These are phyloP conservation scores for Talaromyces marneffei DNA, from an alignment of 2,329 filamentous ascomycete genomes.

Conservation along the genomic window DNA sequence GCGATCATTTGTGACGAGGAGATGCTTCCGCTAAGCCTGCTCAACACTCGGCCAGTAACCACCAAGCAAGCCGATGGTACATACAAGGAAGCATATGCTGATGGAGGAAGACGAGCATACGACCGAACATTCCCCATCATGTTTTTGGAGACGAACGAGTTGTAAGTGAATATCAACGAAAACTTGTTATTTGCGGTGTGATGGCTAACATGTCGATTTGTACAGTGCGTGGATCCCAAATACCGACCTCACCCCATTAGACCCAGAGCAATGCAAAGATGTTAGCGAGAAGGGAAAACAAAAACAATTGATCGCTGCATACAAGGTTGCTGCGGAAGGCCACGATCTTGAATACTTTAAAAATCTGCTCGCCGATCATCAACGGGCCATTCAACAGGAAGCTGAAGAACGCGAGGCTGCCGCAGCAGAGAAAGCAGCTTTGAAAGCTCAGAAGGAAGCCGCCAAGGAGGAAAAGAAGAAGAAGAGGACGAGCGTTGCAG, in stretches of 20 bases:
- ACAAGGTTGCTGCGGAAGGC: constrained; percentile 70
- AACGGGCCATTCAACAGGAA: constrained; percentile 51
- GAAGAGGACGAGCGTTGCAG: constrained; percentile 49
- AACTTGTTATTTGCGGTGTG: background rate
- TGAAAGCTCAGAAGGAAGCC: constrained; percentile 50
- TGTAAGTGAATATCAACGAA: constrained; percentile 59
- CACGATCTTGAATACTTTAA: constrained; percentile 80
- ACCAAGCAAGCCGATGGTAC: constrained; percentile 76
- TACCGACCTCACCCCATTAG: constrained; percentile 70
- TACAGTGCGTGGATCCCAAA: constrained; percentile 85
- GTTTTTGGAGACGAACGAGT: constrained; percentile 93
- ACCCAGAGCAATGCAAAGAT: constrained; percentile 64
- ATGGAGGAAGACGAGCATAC: constrained; percentile 77
- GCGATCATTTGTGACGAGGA: constrained; percentile 89
- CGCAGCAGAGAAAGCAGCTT: constrained; percentile 50
- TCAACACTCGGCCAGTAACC: constrained; percentile 75
- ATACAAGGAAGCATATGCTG: constrained; percentile 78
- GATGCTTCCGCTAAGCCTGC: constrained; percentile 76
- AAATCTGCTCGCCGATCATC: constrained; percentile 59
- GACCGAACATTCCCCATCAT: constrained; percentile 91
- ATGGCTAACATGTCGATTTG: background rate
- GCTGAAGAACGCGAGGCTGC: constrained; percentile 62
- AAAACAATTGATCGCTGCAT: constrained; percentile 74
- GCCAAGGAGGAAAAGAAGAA: constrained; percentile 48
- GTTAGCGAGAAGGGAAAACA: constrained; percentile 67